Evolutionary conservation across 2,329 filamentous ascomycete species (phyloP).

Genomic region (Fusarium nygamai): DNA sequence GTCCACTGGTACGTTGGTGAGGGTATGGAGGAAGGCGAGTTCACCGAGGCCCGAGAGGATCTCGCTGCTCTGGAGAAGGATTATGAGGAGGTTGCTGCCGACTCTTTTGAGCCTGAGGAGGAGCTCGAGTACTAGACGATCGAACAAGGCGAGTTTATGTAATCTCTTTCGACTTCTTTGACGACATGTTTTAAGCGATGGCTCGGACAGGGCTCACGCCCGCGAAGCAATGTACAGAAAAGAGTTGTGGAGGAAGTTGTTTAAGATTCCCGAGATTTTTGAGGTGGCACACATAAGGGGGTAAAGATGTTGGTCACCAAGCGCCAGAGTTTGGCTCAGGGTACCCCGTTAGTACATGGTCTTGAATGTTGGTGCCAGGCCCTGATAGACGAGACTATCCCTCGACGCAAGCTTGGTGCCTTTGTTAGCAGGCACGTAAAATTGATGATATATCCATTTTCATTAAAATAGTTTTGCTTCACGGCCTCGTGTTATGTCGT

Average conservation of each 20-base stretch:
- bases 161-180: conserved; percentile 38
- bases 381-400: conserved; percentile 46
- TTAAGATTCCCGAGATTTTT: conserved; percentile 45
- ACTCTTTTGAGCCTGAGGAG: conserved; percentile 73
- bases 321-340: conserved; percentile 39
- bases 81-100: conserved; percentile 84
- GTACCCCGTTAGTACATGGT: conserved; percentile 40
- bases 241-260: conserved; percentile 40
- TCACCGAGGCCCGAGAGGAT: conserved; percentile 87
- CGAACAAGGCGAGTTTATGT: conserved; percentile 22
- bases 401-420: conserved; percentile 31
- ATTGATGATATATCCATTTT: conserved; percentile 47
- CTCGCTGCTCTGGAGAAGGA: conserved; percentile 87
- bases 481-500: background rate
- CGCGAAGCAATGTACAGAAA: conserved; percentile 31
- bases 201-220: conserved; percentile 22
- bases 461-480: background rate
- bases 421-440: conserved; percentile 45
- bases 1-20: conserved; percentile 87
- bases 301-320: conserved; percentile 37
- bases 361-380: conserved; percentile 42
- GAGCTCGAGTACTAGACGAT: conserved; percentile 78
- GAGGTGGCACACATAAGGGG: conserved; percentile 34
- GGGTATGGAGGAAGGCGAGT: conserved; percentile 93
- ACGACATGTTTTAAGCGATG: conserved; percentile 28